Base-by-base conservation (phyloP, 305 asterid genomes). In the Fraxinus floribunda region DNA sequence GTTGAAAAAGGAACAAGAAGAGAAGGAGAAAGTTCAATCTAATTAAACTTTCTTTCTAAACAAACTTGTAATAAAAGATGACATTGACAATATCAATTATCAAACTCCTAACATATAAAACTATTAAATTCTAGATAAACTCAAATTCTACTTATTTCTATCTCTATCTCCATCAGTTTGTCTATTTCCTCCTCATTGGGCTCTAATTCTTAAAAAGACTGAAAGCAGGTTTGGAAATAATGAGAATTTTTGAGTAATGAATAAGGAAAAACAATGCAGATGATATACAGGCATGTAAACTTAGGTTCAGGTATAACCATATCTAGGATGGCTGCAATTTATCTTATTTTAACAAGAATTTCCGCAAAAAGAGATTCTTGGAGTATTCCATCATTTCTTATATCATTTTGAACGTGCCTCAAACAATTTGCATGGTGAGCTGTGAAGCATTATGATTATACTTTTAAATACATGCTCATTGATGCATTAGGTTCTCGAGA, bases 401-500 rank as follows among this genome's bases (percentile, higher is more conserved):
- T 22, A 0, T 20, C 30, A 62, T 62, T 62, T 62, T 62, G 34
- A 24, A 8, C 5, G 13, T 62, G 72, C 16, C 72, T 20, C 72
- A 18, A 24, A 62, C 32, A 20, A 62, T 62, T 62, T 62, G 32
- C 30, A 62, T 9, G 75, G 75, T 29, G 75, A 30, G 29, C 3
- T 30, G 39, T 30, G 75, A 26, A 13, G 75, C 18, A 62, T 22
- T 22, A 62, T 70, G 75, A 70, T 13, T 70, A 26, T 29, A 70
- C 1, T 62, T 22, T 7, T 22, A 22, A 62, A 62, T 62, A 62
- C 24, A 60, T 60, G 30, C 72, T 62, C 34, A 22, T 30, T 70
- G 41, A n/a, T n/a, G n/a, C n/a, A n/a, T 80, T 86, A 95, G 99
- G 97, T 94, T 82, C 89, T 95, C 36, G 90, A 89, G 76, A 91